Evolutionary conservation across 371 early-diverging fungal genomes (phyloP).

Genomic region (Mucor saturninus): DNA sequence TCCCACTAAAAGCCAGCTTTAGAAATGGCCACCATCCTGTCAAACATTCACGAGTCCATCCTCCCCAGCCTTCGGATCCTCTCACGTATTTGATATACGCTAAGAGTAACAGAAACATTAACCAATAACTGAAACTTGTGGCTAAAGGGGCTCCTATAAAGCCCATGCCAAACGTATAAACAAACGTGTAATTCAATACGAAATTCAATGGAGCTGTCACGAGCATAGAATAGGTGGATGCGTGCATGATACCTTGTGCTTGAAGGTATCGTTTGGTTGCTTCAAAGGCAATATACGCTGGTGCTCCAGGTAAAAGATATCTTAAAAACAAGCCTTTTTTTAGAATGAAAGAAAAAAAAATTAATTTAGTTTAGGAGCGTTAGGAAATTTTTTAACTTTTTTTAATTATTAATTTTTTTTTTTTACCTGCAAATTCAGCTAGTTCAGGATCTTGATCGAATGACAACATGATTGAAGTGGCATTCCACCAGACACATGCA

Average conservation of each 20-base stretch:
- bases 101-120: slow-evolving; percentile 64
- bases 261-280: slow-evolving; percentile 82
- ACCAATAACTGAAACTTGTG: slow-evolving; percentile 74
- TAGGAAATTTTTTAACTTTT: not conserved
- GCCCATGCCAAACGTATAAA: slow-evolving; percentile 75
- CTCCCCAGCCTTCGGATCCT: slow-evolving; percentile 83
- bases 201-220: slow-evolving; percentile 79
- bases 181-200: slow-evolving; percentile 73
- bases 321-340: slow-evolving; percentile 68
- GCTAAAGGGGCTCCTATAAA: slow-evolving; percentile 88
- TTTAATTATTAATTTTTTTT: not conserved
- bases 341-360: not conserved
- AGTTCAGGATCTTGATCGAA: slow-evolving; percentile 52
- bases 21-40: slow-evolving; percentile 69
- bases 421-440: slow-evolving; percentile 44
- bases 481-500: slow-evolving; percentile 76
- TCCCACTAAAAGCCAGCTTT: slow-evolving; percentile 73
- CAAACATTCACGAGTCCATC: slow-evolving; percentile 78
- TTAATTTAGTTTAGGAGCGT: not conserved
- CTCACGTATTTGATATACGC: slow-evolving; percentile 69
- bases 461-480: slow-evolving; percentile 56
- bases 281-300: slow-evolving; percentile 79
- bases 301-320: slow-evolving; percentile 71
- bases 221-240: slow-evolving; percentile 72
- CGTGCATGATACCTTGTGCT: slow-evolving; percentile 87